Percentiles rank a stretch among this genome's conserved stretches.
phyloP scores from a whole-genome alignment of 495 filamentous ascomycete species.

The Chaetomidium leptoderma region DNA sequence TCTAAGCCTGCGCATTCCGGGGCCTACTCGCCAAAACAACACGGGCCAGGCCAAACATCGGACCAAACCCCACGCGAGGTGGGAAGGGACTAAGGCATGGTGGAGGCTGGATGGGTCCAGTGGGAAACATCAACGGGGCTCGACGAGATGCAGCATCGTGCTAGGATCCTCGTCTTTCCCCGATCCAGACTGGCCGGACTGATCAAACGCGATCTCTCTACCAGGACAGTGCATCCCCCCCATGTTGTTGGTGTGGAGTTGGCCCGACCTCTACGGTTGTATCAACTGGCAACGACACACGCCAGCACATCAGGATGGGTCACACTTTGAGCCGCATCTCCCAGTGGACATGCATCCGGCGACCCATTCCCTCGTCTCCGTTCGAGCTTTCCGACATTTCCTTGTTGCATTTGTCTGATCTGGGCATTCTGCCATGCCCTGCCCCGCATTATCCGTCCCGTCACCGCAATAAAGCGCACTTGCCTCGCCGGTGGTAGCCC shows the following conservation, averaged over 20 bases:
- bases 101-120: conserved; percentile 15
- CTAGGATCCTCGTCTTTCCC: conserved; percentile 38
- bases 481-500: conserved; percentile 54
- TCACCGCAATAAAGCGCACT: conserved; percentile 60
- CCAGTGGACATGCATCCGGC: conserved; percentile 47
- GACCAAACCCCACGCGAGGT: conserved; percentile 30
- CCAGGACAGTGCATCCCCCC: conserved; percentile 44
- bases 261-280: conserved; percentile 56
- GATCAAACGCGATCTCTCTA: conserved; percentile 46
- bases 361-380: conserved; percentile 44
- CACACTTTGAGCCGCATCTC: conserved; percentile 60
- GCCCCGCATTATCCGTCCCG: conserved; percentile 47
- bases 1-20: too few species aligned
- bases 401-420: conserved; percentile 40
- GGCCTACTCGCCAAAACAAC: conserved; percentile 19
- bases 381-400: conserved; percentile 44
- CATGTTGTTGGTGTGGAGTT: conserved; percentile 55
- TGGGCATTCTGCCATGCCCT: conserved; percentile 41
- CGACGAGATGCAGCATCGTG: conserved; percentile 34
- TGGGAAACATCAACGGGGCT: conserved; percentile 31
- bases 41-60: conserved; percentile 27
- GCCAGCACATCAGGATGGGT: conserved; percentile 87
- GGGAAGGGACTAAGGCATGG: neutral
- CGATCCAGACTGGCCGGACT: conserved; percentile 38
- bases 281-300: conserved; percentile 77